Base-by-base conservation (phyloP, 331 rosid genomes). In the Cydonia oblonga region DNA sequence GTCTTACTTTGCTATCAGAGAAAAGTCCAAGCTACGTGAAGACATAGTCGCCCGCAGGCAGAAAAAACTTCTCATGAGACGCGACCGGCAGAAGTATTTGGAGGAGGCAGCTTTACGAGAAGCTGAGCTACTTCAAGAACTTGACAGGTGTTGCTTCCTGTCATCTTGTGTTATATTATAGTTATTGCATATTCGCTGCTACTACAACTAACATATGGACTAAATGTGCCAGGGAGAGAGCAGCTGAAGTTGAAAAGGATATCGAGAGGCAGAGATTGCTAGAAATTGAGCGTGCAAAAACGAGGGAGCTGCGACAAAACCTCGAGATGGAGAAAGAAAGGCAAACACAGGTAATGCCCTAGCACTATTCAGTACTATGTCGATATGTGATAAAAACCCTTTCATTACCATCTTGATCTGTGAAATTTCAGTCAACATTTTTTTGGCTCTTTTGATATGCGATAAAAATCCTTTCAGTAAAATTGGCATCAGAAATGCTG, bases 281-380 rank as follows among this genome's bases (percentile, higher is more conserved):
- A 59, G 98, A 93, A 83, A 70, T 84, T 23, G 97, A 93, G 88
- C 90, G 93, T 65, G 89, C 96, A 69, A 90, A 89, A 83, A 93
- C 98, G 25, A 87, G 90, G 88, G 98, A 93, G 81, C 75, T 93
- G 70, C 93, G 96, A 42, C 87, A 93, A 87, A 86, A 80, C 80
- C 96, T 93, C 76, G 98, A 93, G 26, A 80, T 93, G 81, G 98
- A 93, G 83, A 93, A 93, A 85, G 98, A 93, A 89, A 89, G 86
- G 75, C 97, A 90, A 81, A 78, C 91, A 70, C 98, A 92, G 96
- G 98, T 87, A 83, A 56, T 64, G 20, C 67, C 20, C 70, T 72
- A 12, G 6, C 18, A 42, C 49, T 12, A 13, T 35, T 38, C 66
- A 9, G 28, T 28, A 32, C 12, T 33, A 13, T 57, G 49, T 67